Evolutionary conservation across 805 yeast genomes (phyloP), one percentile per base, ranked within the genome.

Genomic region (Teunomyces kruisii): DNA sequence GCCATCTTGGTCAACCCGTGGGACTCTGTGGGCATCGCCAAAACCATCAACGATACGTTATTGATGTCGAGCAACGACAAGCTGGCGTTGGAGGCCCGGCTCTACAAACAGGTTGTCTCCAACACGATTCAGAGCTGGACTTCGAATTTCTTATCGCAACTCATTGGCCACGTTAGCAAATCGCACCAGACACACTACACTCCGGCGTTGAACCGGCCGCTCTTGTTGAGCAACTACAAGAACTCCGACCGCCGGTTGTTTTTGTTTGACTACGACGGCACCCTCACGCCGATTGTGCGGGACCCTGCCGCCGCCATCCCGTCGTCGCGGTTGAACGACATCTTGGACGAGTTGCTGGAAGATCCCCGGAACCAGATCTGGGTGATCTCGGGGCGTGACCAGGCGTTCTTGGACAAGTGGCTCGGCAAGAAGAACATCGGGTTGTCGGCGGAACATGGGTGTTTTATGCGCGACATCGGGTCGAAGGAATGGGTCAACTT

Each of bases 281-380:
- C 99, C 1, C 74, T 94, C 54, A 89, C 99, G 0, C 98, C 98
- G 10, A 94, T 94, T 59, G 99, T 94, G 3, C 79, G 82, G 32
- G 98, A 94, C 56, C 99, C 99, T 1, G 89, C 92, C n/a, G 97
- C 98, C 0, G 99, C 99, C 0, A 86, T 94, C 33, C 99, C 99
- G 2, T 83, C 96, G 0, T 82, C 84, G 3, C 76, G 85, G 53
- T 72, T 94, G 37, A 74, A 80, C 43, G 65, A 72, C 7, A 79
- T 86, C 9, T 65, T 94, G 47, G 72, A 77, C 22, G 69, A 73
- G 26, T 72, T 94, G 43, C 74, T 85, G 2, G 72, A 74, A 10
- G 98, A 92, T 62, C 89, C 92, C 6, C 74, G 74, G 48, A 94
- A 94, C 67, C 84, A 83, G 61, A 83, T 94, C 35, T 94, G 99